Base-by-base conservation (phyloP, 495 filamentous ascomycete species). In the Melanomma pulvis-pyrius region DNA sequence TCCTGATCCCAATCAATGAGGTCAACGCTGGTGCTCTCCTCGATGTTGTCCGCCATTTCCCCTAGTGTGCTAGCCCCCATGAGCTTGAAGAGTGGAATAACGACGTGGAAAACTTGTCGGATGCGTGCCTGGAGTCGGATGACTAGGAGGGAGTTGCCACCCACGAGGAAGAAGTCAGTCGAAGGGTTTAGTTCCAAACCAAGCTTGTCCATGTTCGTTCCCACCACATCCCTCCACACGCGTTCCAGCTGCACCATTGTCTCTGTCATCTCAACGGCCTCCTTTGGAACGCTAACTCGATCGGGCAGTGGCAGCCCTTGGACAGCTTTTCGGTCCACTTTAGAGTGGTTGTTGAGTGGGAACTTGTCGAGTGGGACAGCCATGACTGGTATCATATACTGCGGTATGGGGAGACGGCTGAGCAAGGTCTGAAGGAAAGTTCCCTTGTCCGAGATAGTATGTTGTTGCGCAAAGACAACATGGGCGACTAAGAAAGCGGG, bases 1-100 rank as follows among this genome's bases (percentile, higher is more conserved):
- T 64, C 61, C 11, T 21, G 1, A 11, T 64, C 61, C 61, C 61
- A 64, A 25, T 64, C 50, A 56, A 64, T 64, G 36, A 30, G 25
- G 2, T 47, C 36, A 22, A 57, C 52, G 24, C 52, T 25, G 25
- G 39, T 13, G 17, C 50, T 30, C 15, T 49, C 52, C 24, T 64
- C 51, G 19, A 50, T 50, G 1, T 25, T 24, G 9, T 50, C 12
- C 5, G 48, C 48, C 48, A 50, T 50, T 6, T 50, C 48, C 2
- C 48, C 48, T 12, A 50, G 48, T 25, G 48, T 50, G 48, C 48
- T 50, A 8, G 21, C 25, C 7, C 25, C 22, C 9, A 50, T 6
- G 48, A 50, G 48, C 19, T 50, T 24, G 21, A 50, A 24, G 21
- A 50, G 48, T 25, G 48, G 48, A 25, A 50, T 50, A 8, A 12